Base-by-base conservation (phyloP, 495 filamentous ascomycete species). In the Astrothelium macrocarpum region DNA sequence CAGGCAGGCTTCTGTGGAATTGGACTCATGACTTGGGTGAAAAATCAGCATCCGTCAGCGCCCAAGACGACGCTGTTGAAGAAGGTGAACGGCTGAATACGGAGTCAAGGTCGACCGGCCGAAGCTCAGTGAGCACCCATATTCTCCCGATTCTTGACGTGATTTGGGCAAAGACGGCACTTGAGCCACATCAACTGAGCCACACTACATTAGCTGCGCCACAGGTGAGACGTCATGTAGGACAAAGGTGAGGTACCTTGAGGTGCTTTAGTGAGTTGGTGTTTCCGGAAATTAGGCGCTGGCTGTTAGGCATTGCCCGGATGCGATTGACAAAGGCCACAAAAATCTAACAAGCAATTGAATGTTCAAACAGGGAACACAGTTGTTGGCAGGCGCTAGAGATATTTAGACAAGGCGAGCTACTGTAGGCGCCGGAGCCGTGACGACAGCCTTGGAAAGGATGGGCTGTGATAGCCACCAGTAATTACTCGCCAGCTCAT, bases 371-470 rank as follows among this genome's bases (percentile, higher is more conserved):
- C 49, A 56, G 49, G 49, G 25, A 29, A 56, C 4, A 26, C 2
- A 16, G 25, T 23, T 10, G 25, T 56, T 26, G 49, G 25, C 49
- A 56, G 49, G n/a, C 49, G 49, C 25, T 29, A 39, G 34, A 14
- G 34, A 5, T 5, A 39, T 39, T 14, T 39, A 39, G 34, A 39
- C 14, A 56, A 56, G 16, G 20, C 49, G 25, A 56, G 49, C 49
- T 56, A 56, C 49, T 56, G 49, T 56, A 56, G 10, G 49, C 49
- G 49, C 49, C 16, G 49, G 20, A 56, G 49, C 49, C 3, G 49
- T 56, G 49, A 56, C 49, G 49, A 56, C 20, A 5, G 49, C 25
- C 25, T 56, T 4, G 20, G 7, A 7, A 56, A 29, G 49, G 49
- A 29, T 56, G 16, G 49, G 49, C 49, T 39, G 5, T 14, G 34